Conservation (phyloP, 306 rosid genomes). For the Amphicarpaea edgeworthii region DNA sequence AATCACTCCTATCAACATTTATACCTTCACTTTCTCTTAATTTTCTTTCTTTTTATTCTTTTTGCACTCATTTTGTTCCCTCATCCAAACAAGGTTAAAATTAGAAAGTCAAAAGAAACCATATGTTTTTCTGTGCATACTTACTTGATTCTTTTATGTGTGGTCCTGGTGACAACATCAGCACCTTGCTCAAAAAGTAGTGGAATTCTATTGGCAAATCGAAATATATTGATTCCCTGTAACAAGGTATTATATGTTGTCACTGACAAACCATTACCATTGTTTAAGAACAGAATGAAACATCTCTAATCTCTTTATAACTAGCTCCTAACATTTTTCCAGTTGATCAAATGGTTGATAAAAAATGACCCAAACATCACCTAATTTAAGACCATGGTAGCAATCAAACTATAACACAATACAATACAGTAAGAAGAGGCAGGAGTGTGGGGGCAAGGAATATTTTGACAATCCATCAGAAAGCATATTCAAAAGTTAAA, state of each 20-base stretch:
- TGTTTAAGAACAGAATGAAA: conserved; percentile 40
- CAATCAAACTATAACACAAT: conserved; percentile 13
- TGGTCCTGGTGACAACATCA: conserved; percentile 95
- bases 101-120: conserved; percentile 7
- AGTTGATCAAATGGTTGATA: conserved; percentile 30
- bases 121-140: conserved; percentile 30
- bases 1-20: neutral
- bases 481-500: conserved; percentile 29
- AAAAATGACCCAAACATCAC: conserved; percentile 3
- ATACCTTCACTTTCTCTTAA: neutral
- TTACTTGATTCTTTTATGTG: conserved; percentile 94
- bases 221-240: conserved; percentile 94
- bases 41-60: neutral
- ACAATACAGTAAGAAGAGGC: neutral
- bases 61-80: neutral
- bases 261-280: conserved; percentile 31
- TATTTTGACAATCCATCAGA: conserved; percentile 19
- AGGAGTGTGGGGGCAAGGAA: neutral
- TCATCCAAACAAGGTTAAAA: neutral
- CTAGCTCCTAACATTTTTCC: conserved; percentile 36
- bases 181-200: conserved; percentile 99
- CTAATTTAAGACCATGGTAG: conserved; percentile 21
- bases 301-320: conserved; percentile 30
- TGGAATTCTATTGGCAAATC: conserved; percentile 99
- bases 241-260: conserved; percentile 38